A percentile compares a stretch with the other conserved stretches of the same genome.
Conservation (phyloP, 2,329 filamentous ascomycete species). For the Microsporum canis region DNA sequence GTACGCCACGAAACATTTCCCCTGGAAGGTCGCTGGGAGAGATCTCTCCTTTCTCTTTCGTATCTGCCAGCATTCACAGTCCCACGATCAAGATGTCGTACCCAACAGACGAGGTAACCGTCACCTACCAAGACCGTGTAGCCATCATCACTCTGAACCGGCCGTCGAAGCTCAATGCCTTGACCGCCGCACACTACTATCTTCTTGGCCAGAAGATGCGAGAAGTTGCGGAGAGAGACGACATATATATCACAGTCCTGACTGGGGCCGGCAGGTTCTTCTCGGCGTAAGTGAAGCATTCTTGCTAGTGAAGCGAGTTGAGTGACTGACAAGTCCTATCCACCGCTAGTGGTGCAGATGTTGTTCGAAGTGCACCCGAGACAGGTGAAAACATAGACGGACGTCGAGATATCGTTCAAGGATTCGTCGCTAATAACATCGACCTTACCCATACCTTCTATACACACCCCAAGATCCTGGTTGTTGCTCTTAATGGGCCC, state of each 20-base stretch:
- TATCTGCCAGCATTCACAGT: background rate
- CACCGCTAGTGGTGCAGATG: conserved; percentile 60
- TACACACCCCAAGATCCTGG: conserved; percentile 84
- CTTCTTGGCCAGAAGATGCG: conserved; percentile 60
- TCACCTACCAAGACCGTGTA: conserved; percentile 56
- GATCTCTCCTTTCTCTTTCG: background rate
- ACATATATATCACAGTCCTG: conserved; percentile 74
- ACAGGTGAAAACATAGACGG: conserved; percentile 33
- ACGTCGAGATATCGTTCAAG: conserved; percentile 51
- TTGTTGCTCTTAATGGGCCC: conserved; percentile 84
- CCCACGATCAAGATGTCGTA: background rate
- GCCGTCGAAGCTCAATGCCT: conserved; percentile 75
- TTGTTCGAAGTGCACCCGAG: conserved; percentile 44
- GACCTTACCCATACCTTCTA: conserved; percentile 85
- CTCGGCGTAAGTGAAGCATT: conserved; percentile 56
- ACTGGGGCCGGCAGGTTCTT: conserved; percentile 73
- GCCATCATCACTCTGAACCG: conserved; percentile 82
- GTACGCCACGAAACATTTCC: background rate
- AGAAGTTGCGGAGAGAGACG: conserved; percentile 65
- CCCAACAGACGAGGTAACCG: conserved; percentile 37
- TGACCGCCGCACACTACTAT: conserved; percentile 63
- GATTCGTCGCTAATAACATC: conserved; percentile 75
- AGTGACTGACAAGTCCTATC: background rate
- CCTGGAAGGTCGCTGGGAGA: background rate
- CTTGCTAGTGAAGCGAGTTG: background rate